Conservation (phyloP, 306 rosid genomes). For the Castanea sativa region DNA sequence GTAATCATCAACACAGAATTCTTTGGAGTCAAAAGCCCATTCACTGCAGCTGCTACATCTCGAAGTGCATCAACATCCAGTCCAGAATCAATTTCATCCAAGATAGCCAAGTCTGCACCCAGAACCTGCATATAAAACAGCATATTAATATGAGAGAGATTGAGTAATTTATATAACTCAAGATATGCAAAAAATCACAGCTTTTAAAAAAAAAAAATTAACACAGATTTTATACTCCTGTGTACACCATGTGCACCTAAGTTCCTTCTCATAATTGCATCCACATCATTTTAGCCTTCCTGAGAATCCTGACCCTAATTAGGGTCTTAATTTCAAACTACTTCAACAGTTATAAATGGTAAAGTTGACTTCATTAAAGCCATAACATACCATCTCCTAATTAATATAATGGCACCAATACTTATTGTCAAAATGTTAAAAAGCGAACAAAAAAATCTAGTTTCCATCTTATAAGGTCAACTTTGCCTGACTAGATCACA, state of each 20-base stretch:
- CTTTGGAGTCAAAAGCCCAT: constrained; percentile 56
- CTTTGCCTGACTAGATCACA: too few species aligned
- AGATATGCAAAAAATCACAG: not conserved
- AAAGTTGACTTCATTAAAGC: not conserved
- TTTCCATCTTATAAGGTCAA: too few species aligned
- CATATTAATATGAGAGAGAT: not conserved
- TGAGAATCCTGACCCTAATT: not conserved
- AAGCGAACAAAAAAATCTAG: too few species aligned
- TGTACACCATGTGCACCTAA: too few species aligned
- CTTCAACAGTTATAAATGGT: not conserved
- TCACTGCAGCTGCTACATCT: constrained; percentile 90
- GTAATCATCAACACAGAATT: constrained; percentile 87
- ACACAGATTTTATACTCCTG: not conserved
- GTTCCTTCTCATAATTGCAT: not conserved
- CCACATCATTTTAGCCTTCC: not conserved
- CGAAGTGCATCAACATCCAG: constrained; percentile 94
- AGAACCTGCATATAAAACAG: constrained; percentile 51
- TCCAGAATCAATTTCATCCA: constrained; percentile 98
- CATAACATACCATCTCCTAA: not conserved
- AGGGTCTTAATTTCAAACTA: not conserved
- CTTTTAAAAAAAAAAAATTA: not conserved
- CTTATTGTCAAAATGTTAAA: not conserved
- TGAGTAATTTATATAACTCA: not conserved
- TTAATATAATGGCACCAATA: not conserved
- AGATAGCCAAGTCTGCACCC: constrained; percentile 91